phyloP scores from a whole-genome alignment of 164 flowering plant species.

The Chimonanthus praecox region DNA sequence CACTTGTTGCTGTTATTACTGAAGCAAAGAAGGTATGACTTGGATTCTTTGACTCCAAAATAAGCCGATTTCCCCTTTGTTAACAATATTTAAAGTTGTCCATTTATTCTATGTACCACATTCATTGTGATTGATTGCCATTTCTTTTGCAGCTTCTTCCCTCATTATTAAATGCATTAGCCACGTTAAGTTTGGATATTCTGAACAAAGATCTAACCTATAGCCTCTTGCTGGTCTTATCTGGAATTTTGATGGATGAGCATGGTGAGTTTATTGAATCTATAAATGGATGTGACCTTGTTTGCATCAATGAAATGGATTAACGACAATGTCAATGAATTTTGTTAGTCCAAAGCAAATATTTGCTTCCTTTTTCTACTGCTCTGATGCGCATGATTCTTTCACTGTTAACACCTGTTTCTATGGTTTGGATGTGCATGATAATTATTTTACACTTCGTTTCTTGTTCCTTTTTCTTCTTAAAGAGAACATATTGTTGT shows the following conservation, averaged over 20 bases:
- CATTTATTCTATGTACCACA: neutral
- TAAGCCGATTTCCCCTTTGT: neutral
- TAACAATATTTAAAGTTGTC: neutral
- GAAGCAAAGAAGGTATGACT: slow-evolving; percentile 64
- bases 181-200: slow-evolving; percentile 44
- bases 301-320: no score
- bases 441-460: no score
- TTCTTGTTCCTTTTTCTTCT: no score
- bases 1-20: slow-evolving; percentile 51
- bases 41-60: neutral
- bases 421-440: no score
- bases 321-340: no score
- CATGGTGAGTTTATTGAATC: slow-evolving; percentile 44
- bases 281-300: neutral
- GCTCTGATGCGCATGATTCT: no score
- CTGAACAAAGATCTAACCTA: slow-evolving; percentile 53
- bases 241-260: slow-evolving; percentile 73
- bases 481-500: no score
- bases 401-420: no score
- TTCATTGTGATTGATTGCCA: neutral
- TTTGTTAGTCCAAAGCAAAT: no score
- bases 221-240: slow-evolving; percentile 67
- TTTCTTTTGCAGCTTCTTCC: slow-evolving; percentile 56
- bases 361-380: no score
- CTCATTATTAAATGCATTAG: slow-evolving; percentile 47